These are phyloP conservation scores for Pleoardoris graminearum DNA, from an alignment of 2,329 filamentous ascomycete genomes.

Conservation along the genomic window DNA sequence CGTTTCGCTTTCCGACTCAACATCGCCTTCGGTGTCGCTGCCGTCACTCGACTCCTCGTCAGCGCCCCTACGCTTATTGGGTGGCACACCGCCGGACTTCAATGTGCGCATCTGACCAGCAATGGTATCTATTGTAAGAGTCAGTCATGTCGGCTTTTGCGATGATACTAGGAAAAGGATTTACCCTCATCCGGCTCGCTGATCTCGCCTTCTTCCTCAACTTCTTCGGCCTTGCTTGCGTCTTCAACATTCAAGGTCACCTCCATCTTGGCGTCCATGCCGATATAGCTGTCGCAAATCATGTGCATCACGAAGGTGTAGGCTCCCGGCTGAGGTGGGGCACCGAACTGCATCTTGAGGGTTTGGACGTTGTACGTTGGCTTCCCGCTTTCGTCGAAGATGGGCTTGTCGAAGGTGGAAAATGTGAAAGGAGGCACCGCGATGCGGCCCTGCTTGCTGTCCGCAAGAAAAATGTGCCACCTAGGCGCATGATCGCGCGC, in stretches of 20 bases:
- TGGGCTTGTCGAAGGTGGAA: conserved; percentile 84
- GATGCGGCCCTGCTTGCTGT: conserved; percentile 93
- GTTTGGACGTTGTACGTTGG: conserved; percentile 96
- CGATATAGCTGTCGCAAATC: conserved; percentile 92
- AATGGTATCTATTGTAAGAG: conserved; percentile 68
- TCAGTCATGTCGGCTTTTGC: conserved; percentile 25
- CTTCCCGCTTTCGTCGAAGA: conserved; percentile 77
- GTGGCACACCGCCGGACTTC: conserved; percentile 65
- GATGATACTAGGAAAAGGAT: conserved; percentile 42
- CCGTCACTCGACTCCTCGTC: conserved; percentile 65
- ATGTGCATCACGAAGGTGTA: conserved; percentile 96
- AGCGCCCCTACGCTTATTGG: conserved; percentile 62
- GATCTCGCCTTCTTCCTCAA: conserved; percentile 89
- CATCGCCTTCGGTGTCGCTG: conserved; percentile 67
- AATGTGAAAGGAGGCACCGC: conserved; percentile 97
- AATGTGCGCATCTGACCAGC: conserved; percentile 89
- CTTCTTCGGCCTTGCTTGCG: conserved; percentile 77
- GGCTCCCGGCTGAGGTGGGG: conserved; percentile 86
- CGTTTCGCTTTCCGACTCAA: conserved; percentile 56
- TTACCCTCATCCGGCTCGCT: conserved; percentile 97
- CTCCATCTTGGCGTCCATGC: conserved; percentile 90
- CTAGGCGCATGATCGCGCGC: conserved; percentile 84
- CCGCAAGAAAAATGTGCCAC: conserved; percentile 94
- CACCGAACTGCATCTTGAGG: conserved; percentile 94
- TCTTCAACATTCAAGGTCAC: conserved; percentile 89